Percentiles rank a stretch among this genome's conserved stretches.
phyloP scores from a whole-genome alignment of 2,329 filamentous ascomycete species.

The Sphaerostilbella broomeana region DNA sequence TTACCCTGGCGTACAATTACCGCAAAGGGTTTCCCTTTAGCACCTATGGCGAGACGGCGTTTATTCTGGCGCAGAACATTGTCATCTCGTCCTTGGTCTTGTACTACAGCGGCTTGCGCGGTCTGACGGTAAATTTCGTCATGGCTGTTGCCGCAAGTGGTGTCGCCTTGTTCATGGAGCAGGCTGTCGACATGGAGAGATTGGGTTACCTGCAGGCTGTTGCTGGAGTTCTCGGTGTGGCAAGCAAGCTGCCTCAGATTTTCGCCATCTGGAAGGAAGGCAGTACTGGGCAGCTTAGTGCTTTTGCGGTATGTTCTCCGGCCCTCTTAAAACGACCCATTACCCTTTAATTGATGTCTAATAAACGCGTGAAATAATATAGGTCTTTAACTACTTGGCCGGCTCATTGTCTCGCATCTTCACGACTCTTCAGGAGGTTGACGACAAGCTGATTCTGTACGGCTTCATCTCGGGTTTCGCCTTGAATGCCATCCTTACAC shows the following conservation, averaged over 20 bases:
- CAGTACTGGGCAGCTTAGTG: constrained; percentile 89
- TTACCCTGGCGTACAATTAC: constrained; percentile 85
- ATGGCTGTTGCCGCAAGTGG: constrained; percentile 64
- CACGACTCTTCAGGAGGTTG: constrained; percentile 94
- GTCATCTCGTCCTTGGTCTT: constrained; percentile 82
- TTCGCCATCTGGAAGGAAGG: constrained; percentile 76
- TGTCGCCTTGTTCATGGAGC: constrained; percentile 62
- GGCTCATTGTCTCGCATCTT: constrained; percentile 94
- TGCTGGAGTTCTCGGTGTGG: constrained; percentile 74
- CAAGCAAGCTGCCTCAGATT: constrained; percentile 93
- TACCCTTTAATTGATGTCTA: neutral
- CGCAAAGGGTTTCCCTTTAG: constrained; percentile 91
- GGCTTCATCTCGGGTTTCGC: constrained; percentile 85
- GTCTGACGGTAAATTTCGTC: constrained; percentile 69
- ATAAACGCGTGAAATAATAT: neutral
- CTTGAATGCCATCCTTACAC: constrained; percentile 80
- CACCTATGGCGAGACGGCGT: constrained; percentile 90
- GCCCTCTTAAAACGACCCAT: too few relatives aligned
- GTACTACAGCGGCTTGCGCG: constrained; percentile 65
- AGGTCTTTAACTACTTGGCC: constrained; percentile 97
- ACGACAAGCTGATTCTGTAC: constrained; percentile 93
- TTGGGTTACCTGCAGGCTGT: constrained; percentile 76
- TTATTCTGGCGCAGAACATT: constrained; percentile 90
- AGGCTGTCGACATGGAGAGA: constrained; percentile 57
- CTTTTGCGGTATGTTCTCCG: constrained; percentile 67